Conservation (phyloP, 257 asterid genomes). For the Solanum ossicruentum region DNA sequence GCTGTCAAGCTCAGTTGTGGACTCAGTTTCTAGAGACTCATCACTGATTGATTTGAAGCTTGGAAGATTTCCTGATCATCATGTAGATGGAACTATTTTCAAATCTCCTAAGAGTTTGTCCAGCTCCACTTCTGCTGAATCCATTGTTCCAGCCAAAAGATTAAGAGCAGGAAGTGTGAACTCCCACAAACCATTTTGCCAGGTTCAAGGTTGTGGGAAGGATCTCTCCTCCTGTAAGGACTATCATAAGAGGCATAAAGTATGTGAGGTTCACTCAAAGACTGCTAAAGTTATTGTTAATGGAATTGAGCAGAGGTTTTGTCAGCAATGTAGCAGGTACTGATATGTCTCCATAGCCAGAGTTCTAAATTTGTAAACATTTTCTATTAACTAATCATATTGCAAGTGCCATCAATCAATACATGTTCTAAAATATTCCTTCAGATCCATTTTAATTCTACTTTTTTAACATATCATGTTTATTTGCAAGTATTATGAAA, state of each 20-base stretch:
- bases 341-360: not conserved
- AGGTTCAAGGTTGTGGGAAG: conserved; percentile 31
- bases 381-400: not conserved
- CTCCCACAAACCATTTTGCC: conserved; percentile 22
- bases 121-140: conserved; percentile 8
- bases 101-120: not conserved
- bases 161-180: conserved; percentile 17
- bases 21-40: conserved; percentile 10
- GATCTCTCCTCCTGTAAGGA: conserved; percentile 32
- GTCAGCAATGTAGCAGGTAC: conserved; percentile 49
- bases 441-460: not conserved
- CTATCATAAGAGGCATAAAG: conserved; percentile 39
- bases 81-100: not conserved
- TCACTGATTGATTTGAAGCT: conserved; percentile 28
- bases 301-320: conserved; percentile 36
- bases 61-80: conserved; percentile 27
- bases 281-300: conserved; percentile 30
- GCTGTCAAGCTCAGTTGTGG: conserved; percentile 15
- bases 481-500: not conserved
- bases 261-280: conserved; percentile 39
- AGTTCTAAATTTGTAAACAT: not conserved
- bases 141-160: conserved; percentile 16
- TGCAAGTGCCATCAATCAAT: not conserved
- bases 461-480: not conserved
- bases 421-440: not conserved